Base-by-base conservation (phyloP, 2,329 filamentous ascomycete genomes). In the Colletotrichum sp. region DNA sequence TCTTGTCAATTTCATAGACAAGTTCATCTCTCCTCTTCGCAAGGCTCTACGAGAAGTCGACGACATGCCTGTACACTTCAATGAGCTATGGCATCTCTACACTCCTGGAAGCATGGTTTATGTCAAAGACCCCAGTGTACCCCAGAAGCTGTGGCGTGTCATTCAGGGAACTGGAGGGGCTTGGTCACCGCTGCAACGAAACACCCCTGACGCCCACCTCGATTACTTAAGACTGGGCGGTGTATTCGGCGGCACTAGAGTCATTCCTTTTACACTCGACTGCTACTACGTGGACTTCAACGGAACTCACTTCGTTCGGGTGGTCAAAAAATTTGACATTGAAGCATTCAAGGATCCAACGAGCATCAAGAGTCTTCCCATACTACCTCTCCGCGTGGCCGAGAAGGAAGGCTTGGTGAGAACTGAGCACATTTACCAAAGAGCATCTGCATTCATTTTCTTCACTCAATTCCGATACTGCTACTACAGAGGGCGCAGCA, bases 271-370 rank as follows among this genome's bases (percentile, higher is more conserved):
- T 15, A 39, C 24, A 2, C 15, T 72, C 9, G 60, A 72, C 16
- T 72, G 69, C 18, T 72, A 66, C 15, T 57, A 72, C 6, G 2
- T 72, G 16, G 62, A 72, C 62, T 72, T 66, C 5, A 15, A 72
- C 6, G 69, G 69, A 13, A 59, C 16, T 7, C 30, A 49, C 8
- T 72, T 59, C 13, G 62, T 72, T 16, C 44, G 69, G 3, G 69
- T 66, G 1, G 8, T 72, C 3, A 59, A 26, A 8, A 18, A 13
- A 2, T 72, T 72, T 10, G 2, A 32, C 9, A 59, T 72, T 1
- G 60, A 65, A 1, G 49, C n/a, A 5, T 66, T 66, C 24, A 57
- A 65, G 3, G 69, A 59, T 4, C 12, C 15, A 1, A 8, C 32
- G 0, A 39, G 21, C 10, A 7, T 71, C 13, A 28, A 44, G 8